Evolutionary conservation across 2,329 filamentous ascomycete genomes (phyloP).

Genomic region (Septoria linicola): DNA sequence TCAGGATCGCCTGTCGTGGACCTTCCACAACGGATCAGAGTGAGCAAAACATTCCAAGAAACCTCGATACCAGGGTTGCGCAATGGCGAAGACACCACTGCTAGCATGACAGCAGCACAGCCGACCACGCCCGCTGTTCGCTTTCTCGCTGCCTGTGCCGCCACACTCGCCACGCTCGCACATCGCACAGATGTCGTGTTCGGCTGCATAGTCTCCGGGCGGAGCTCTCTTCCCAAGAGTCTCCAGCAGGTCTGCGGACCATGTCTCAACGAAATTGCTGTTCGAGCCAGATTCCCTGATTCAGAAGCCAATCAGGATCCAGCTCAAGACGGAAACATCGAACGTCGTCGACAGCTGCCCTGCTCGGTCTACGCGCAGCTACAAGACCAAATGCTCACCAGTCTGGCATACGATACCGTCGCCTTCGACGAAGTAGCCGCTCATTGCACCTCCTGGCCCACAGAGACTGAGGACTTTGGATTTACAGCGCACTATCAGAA

Average conservation of each 20-base stretch:
- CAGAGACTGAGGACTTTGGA: constrained; percentile 2
- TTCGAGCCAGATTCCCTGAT: constrained; percentile 57
- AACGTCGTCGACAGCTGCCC: too few species aligned
- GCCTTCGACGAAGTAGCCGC: constrained; percentile 40
- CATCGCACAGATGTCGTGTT: constrained; percentile 52
- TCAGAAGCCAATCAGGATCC: constrained; percentile 42
- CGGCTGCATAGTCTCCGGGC: constrained; percentile 48
- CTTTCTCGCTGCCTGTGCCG: constrained; percentile 6
- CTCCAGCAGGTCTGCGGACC: constrained; percentile 62
- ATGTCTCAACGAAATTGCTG: constrained; percentile 66
- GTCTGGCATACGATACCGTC: constrained; percentile 39
- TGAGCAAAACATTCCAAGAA: too few species aligned
- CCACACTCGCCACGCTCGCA: not conserved
- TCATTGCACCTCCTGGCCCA: constrained; percentile 34
- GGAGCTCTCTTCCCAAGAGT: constrained; percentile 58
- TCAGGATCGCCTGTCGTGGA: too few species aligned
- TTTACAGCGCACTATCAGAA: constrained; percentile 8
- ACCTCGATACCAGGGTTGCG: constrained; percentile 45
- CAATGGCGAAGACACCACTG: constrained; percentile 58
- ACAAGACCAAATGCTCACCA: constrained; percentile 39
- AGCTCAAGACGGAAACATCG: too few species aligned
- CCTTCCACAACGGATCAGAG: not conserved
- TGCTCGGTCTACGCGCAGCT: constrained; percentile 38
- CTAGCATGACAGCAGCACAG: constrained; percentile 37
- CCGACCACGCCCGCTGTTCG: constrained; percentile 2